Evolutionary conservation across 208 protist genomes (phyloP).

Genomic region (Acanthamoeba healyi): DNA sequence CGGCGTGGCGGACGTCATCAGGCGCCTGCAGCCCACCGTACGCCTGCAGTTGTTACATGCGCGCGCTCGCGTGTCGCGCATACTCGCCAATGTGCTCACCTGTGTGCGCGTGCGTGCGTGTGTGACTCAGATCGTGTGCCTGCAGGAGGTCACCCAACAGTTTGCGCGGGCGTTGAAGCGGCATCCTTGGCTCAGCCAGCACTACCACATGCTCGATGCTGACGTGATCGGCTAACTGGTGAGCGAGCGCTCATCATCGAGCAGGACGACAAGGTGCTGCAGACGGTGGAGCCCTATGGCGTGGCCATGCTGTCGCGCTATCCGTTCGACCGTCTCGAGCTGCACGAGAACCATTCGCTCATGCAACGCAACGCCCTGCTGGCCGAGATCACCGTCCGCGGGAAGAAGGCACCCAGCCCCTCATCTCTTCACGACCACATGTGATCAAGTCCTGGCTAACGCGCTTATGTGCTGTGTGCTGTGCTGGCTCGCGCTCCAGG

Average conservation of each 20-base stretch:
- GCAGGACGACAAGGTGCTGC: slow-evolving; percentile 12
- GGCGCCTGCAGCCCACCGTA: not conserved
- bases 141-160: slow-evolving; percentile 20
- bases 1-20: not conserved
- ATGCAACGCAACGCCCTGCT: slow-evolving; percentile 1
- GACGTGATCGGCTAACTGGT: not conserved
- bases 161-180: slow-evolving; percentile 12
- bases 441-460: no score
- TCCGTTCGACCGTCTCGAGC: not conserved
- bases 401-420: not conserved
- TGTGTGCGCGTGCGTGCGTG: not conserved
- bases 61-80: not conserved
- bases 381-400: not conserved
- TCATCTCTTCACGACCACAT: no score
- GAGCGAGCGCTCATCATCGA: not conserved
- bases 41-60: not conserved
- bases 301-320: not conserved
- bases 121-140: not conserved
- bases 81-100: not conserved
- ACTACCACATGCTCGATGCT: slow-evolving; percentile 48
- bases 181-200: slow-evolving; percentile 19
- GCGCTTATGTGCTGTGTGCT: no score
- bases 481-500: no score
- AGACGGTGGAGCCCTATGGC: slow-evolving; percentile 35
- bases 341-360: slow-evolving; percentile 47